Evolutionary conservation across 768 basidiomycete species (phyloP).

Genomic region (Gloeostereum incarnatum): DNA sequence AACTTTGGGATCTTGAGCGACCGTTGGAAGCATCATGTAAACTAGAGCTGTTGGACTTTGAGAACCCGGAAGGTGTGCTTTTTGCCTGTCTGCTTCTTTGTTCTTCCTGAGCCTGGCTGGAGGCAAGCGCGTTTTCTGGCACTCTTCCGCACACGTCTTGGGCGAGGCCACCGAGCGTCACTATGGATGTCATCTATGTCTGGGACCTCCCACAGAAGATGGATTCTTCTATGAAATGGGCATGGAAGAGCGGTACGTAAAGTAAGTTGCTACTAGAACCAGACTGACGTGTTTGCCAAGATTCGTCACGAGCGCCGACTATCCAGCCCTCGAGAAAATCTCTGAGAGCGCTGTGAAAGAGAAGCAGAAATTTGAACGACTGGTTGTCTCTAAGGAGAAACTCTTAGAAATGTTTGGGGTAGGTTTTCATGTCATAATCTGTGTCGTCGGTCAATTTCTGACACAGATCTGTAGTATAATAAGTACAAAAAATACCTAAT

Average conservation of each 20-base stretch:
- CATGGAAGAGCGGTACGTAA: slow-evolving; percentile 62
- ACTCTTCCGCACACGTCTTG: slow-evolving; percentile 96
- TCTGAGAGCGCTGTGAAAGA: slow-evolving; percentile 88
- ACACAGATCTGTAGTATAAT: slow-evolving; percentile 67
- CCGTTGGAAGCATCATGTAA: slow-evolving; percentile 82
- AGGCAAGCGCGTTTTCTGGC: slow-evolving; percentile 99
- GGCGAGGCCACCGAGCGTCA: slow-evolving; percentile 95
- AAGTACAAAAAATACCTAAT: slow-evolving; percentile 97
- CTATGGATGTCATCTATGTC: slow-evolving; percentile 94
- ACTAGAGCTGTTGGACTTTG: slow-evolving; percentile 86
- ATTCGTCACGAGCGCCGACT: slow-evolving; percentile 74
- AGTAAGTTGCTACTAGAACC: not conserved
- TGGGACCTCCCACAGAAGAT: slow-evolving; percentile 94
- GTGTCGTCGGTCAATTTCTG: not conserved
- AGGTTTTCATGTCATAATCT: slow-evolving; percentile 15
- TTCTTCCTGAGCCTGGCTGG: slow-evolving; percentile 6
- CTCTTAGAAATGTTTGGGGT: slow-evolving; percentile 95
- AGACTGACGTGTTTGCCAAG: slow-evolving; percentile 23
- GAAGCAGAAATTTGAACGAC: slow-evolving; percentile 93
- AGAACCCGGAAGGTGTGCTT: slow-evolving; percentile 70
- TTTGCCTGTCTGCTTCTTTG: not conserved
- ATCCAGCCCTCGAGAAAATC: slow-evolving; percentile 82
- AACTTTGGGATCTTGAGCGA: slow-evolving; percentile 91
- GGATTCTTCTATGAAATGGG: slow-evolving; percentile 99
- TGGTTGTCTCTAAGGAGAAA: slow-evolving; percentile 91